Base-by-base conservation (phyloP, 768 basidiomycete genomes). In the Pleurotus salmoneostramineus region DNA sequence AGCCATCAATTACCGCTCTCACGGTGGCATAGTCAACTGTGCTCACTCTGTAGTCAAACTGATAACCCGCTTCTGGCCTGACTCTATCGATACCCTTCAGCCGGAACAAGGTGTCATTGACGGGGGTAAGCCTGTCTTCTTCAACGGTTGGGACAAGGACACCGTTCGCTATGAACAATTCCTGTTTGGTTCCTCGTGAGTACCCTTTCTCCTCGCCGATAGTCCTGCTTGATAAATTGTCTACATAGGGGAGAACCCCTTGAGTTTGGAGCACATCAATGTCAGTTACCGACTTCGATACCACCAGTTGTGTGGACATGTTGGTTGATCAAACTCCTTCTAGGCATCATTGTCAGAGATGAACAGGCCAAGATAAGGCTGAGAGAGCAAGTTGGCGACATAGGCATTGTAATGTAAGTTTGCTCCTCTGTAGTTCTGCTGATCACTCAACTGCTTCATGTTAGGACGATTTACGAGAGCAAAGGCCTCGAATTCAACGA, bases 1-100 rank as follows among this genome's bases (percentile, higher is more conserved):
- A 1, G 69, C 78, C 0, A 71, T 79, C 50, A 91, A 91, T 63
- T 89, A 87, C 62, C 80, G 89, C 4, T 89, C 87, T 0, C 87
- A 89, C 63, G 80, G 79, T 0, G 89, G 89, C 2, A 90, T 91
- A 44, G 83, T 91, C n/a, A 75, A 84, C 47, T 88, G 85, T 62
- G 89, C 89, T 0, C 80, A 84, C 52, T 80, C 79, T 0, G 70
- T 89, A 27, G 79, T 91, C 3, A 78, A 83, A n/a, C 68, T 90
- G 1, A 82, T 91, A 11, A 77, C 71, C 12, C 64, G 61, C 6
- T 85, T 85, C 57, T 90, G 87, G 84, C 83, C 84, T 0, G 68
- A 84, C 61, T 72, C 84, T 0, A 88, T 91, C 27, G 89, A 91
- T 64, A 62, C 61, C 2, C 76, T 90, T 12, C 72, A 72, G 6